Evolutionary conservation across 768 basidiomycete species (phyloP), one percentile per base, ranked within the genome.

Genomic region (Guyanaporus albipodus): DNA sequence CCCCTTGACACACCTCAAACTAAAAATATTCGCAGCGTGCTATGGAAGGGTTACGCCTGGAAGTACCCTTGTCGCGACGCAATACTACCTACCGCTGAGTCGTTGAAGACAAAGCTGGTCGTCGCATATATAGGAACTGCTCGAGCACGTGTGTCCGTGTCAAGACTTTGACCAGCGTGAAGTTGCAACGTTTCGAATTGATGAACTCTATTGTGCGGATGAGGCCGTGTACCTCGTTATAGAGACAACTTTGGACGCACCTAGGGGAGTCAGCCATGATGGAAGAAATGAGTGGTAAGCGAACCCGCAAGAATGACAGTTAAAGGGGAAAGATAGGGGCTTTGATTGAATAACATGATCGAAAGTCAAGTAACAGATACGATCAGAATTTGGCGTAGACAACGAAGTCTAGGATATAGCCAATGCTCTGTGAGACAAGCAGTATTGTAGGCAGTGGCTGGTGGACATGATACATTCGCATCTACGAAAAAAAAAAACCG

Each of bases 171-270:
- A 2, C 88, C 88, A 15, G 80, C 88, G 60, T 91, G 88, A 6
- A 90, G 72, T 63, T 88, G 86, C 38, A 90, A 70, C 2, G 87
- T 89, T 57, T 90, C 86, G 56, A 89, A 88, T 58, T 87, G 83
- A 4, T 34, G 38, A 4, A 37, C 32, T 26, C 18, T 51, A n/a
- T 22, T 34, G 19, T 8, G 0, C 28, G 17, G n/a, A 8, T 15
- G 14, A 39, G 11, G 49, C 17, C 8, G 8, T 28, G 23, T 19
- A 28, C 17, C 32, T 46, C 15, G 14, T 17, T 2, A 9, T 9
- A 9, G 17, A 5, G 24, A 34, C 12, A 21, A 21, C 17, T 15
- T 18, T 15, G 4, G 12, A 28, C 53, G 12, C 42, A 54, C 53
- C 38, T 54, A 29, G 19, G 35, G 17, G 42, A 8, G 35, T 29